Percentiles rank a stretch among this genome's conserved stretches.
Conservation (phyloP, 805 yeast species). For the Candida takata region DNA sequence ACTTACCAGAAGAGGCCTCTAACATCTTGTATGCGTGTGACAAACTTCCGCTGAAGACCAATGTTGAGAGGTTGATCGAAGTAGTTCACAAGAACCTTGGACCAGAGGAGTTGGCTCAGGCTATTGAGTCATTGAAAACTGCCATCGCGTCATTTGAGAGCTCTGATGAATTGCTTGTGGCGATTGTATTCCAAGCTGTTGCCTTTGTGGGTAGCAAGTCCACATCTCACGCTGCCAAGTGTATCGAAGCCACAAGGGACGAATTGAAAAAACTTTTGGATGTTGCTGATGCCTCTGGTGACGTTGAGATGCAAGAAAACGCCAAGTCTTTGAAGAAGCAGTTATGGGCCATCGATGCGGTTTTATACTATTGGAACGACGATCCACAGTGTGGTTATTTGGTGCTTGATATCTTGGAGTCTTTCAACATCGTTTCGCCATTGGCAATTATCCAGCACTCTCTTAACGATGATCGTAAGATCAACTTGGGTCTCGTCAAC, state of each 20-base stretch:
- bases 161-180: conserved; percentile 42
- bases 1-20: conserved; percentile 21
- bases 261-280: conserved; percentile 29
- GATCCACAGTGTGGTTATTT: conserved; percentile 61
- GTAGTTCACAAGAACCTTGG: conserved; percentile 28
- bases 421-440: conserved; percentile 36
- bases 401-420: conserved; percentile 45
- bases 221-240: conserved; percentile 63
- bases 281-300: conserved; percentile 3
- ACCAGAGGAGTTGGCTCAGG: conserved; percentile 24
- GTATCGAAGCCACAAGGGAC: conserved; percentile 35
- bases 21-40: conserved; percentile 32
- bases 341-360: conserved; percentile 44
- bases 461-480: conserved; percentile 28
- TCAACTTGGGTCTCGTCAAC: conserved; percentile 34
- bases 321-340: conserved; percentile 24
- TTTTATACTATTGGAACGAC: conserved; percentile 56
- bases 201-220: conserved; percentile 87
- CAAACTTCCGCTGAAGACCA: conserved; percentile 29
- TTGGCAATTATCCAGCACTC: conserved; percentile 37
- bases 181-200: conserved; percentile 60
- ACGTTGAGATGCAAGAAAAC: conserved; percentile 4
- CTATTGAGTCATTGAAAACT: conserved; percentile 26
- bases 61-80: conserved; percentile 32
- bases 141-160: conserved; percentile 26